phyloP scores from a whole-genome alignment of 2,329 filamentous ascomycete genomes.

The Botrytis sinoallii region DNA sequence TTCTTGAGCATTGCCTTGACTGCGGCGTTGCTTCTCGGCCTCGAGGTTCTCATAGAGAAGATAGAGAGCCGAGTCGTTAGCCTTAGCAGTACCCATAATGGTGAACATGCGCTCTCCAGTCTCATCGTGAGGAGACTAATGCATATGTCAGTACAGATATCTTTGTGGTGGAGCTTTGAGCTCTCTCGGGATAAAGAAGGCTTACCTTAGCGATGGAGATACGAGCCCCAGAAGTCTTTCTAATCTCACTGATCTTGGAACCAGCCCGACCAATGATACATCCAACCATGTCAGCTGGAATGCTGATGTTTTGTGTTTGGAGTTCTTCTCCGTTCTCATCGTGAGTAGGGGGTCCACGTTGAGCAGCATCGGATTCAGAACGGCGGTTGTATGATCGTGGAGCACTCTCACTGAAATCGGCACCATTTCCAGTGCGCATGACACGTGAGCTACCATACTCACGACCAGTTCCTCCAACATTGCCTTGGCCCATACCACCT shows the following conservation, averaged over 20 bases:
- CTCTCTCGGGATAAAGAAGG: slow-evolving; percentile 16
- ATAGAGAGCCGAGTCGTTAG: slow-evolving; percentile 94
- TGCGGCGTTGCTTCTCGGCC: slow-evolving; percentile 97
- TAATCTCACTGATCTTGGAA: slow-evolving; percentile 98
- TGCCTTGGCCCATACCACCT: slow-evolving; percentile 44
- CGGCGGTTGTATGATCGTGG: slow-evolving; percentile 70
- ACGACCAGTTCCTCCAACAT: slow-evolving; percentile 45
- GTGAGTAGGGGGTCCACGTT: slow-evolving; percentile 79
- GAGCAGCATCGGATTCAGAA: slow-evolving; percentile 76
- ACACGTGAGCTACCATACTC: slow-evolving; percentile 65
- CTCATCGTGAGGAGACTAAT: slow-evolving; percentile 79
- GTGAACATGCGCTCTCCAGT: slow-evolving; percentile 99
- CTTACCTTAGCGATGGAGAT: slow-evolving; percentile 88
- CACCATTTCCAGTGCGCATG: slow-evolving; percentile 95
- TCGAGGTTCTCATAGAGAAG: slow-evolving; percentile 98
- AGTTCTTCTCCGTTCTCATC: slow-evolving; percentile 97
- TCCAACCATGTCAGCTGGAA: slow-evolving; percentile 98
- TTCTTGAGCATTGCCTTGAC: slow-evolving; percentile 57
- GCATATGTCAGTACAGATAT: slow-evolving; percentile 15
- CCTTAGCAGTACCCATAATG: slow-evolving; percentile 90
- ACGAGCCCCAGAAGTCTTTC: slow-evolving; percentile 90
- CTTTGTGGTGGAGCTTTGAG: slow-evolving; percentile 19
- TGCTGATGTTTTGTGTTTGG: slow-evolving; percentile 99
- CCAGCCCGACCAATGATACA: slow-evolving; percentile 96
- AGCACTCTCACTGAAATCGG: slow-evolving; percentile 88